Base-by-base conservation (phyloP, 768 basidiomycete species). In the Xerocomellus dryophilus region DNA sequence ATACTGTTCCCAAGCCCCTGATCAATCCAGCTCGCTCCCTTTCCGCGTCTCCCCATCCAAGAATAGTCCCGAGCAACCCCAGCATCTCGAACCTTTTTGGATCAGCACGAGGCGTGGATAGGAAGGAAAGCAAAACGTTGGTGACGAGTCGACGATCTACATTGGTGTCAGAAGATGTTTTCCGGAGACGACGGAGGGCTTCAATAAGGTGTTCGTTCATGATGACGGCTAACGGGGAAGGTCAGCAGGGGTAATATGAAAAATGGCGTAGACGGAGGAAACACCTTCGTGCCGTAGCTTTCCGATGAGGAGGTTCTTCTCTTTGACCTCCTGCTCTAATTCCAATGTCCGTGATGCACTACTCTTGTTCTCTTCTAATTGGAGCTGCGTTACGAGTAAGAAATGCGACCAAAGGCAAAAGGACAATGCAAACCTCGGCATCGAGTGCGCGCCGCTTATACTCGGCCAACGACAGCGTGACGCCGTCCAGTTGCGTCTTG, bases 131-230 rank as follows among this genome's bases (percentile, higher is more conserved):
- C 15, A 99, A 76, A 52, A 98, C 85, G 66, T 99, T 99, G 34
- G 91, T 96, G 32, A 99, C 93, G 2, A 99, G 83, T 12, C 93
- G 86, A 47, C 91, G 77, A 69, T 99, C 96, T 25, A 99, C 96
- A 61, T 92, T 98, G 43, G 84, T 91, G 43, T 83, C 83, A 7
- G 90, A 82, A 0, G 91, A 86, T 54, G 85, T 90, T 59, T 86
- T 87, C 43, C 93, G 85, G 46, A 99, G 79, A 21, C 97, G 86
- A 12, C 96, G 90, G n/a, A 99, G 81, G 4, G 97, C 97, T 71
- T 98, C 96, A 63, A 94, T 97, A 11, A 99, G 78, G 64, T 99
- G 97, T 66, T 98, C 97, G 61, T 98, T 98, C 67, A 95, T 85
- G 54, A 98, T 96, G 14, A 99, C 93, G 47, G 89, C 96, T 96